A percentile compares a stretch with the other conserved stretches of the same genome.
Evolutionary conservation across 2,329 filamentous ascomycete genomes (phyloP).

Genomic region (Pochonia chlamydosporia): DNA sequence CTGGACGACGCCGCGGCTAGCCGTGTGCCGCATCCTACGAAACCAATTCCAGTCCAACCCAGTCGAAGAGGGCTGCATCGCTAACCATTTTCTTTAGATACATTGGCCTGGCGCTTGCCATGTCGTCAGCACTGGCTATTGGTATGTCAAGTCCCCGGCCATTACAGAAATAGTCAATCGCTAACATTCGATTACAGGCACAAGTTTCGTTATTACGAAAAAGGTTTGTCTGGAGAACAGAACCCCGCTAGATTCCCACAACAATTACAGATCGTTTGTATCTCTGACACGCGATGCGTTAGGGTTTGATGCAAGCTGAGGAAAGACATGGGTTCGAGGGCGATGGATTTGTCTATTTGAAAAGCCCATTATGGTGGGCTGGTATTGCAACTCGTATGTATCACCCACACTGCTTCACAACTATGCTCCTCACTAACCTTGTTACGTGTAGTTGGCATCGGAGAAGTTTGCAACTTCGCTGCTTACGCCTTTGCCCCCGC

Average conservation of each 20-base stretch:
- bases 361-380: slow-evolving; percentile 95
- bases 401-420: neutral
- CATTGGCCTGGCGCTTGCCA: slow-evolving; percentile 69
- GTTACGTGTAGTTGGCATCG: slow-evolving; percentile 65
- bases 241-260: neutral
- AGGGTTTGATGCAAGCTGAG: slow-evolving; percentile 87
- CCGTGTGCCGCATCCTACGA: neutral
- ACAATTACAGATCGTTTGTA: neutral
- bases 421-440: neutral
- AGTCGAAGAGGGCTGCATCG: neutral
- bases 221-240: slow-evolving; percentile 53
- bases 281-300: slow-evolving; percentile 1
- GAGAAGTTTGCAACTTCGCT: slow-evolving; percentile 95
- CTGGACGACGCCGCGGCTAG: neutral
- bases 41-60: neutral
- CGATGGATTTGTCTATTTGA: slow-evolving; percentile 89
- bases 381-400: slow-evolving; percentile 80
- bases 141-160: slow-evolving; percentile 42
- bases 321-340: slow-evolving; percentile 94
- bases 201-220: slow-evolving; percentile 98
- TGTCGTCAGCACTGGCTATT: slow-evolving; percentile 69
- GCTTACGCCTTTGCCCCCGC: slow-evolving; percentile 97
- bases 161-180: neutral
- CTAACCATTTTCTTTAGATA: slow-evolving; percentile 47
- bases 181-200: slow-evolving; percentile 49